phyloP scores from a whole-genome alignment of 2,329 filamentous ascomycete genomes.

The Nannizziopsis arthrosporioides region DNA sequence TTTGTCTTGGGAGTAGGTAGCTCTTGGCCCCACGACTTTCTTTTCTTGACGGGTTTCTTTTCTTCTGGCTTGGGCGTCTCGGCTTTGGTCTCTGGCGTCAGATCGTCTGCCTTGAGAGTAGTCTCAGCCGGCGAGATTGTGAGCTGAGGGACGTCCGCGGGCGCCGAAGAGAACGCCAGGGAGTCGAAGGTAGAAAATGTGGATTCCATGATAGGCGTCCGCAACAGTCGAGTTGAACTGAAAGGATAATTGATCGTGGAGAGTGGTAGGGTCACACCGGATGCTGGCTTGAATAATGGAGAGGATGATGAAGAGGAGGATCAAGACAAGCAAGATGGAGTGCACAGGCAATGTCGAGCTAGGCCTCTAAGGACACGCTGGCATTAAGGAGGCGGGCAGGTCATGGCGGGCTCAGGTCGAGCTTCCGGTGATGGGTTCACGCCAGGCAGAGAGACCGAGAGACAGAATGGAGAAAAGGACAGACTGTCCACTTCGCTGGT shows the following conservation, averaged over 20 bases:
- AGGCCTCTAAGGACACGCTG: conserved; percentile 24
- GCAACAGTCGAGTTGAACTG: neutral
- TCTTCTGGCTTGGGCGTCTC: conserved; percentile 32
- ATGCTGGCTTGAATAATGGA: neutral
- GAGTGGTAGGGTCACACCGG: neutral
- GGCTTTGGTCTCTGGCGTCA: conserved; percentile 19
- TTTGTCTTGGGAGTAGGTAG: conserved; percentile 94
- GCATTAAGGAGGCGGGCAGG: conserved; percentile 26
- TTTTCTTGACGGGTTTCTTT: conserved; percentile 77
- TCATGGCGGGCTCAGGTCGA: conserved; percentile 16
- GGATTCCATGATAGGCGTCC: conserved; percentile 20
- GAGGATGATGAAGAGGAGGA: neutral
- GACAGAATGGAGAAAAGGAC: conserved; percentile 21
- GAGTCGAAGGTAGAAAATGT: conserved; percentile 25
- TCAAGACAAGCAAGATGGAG: conserved; percentile 13
- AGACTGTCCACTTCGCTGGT: conserved; percentile 22
- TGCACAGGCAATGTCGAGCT: conserved; percentile 7
- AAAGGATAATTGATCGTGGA: neutral
- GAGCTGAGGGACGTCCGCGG: conserved; percentile 25
- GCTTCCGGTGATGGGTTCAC: neutral
- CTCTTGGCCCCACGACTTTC: conserved; percentile 97
- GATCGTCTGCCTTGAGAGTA: conserved; percentile 22
- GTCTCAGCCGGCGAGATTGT: conserved; percentile 34
- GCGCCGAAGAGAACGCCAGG: conserved; percentile 22
- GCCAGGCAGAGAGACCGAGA: conserved; percentile 4